Evolutionary conservation across 2,329 filamentous ascomycete species (phyloP), one percentile per base, ranked within the genome.

Genomic region (Epichloe hybrida): DNA sequence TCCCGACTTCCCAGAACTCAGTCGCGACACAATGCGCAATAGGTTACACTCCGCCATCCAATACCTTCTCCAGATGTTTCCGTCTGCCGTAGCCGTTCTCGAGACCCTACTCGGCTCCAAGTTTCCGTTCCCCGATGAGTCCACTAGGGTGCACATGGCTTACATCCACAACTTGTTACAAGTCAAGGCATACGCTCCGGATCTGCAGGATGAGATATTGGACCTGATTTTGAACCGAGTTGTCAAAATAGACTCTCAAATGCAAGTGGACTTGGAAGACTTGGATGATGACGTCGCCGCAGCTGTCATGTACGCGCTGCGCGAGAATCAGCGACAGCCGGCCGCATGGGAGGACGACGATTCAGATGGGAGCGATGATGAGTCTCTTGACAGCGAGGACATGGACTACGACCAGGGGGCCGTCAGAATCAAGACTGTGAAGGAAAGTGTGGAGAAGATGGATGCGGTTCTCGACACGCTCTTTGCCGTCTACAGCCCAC

Each of bases 161-260:
- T 98, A 94, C 61, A 84, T 95, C 52, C 77, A 84, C 59, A 95
- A 97, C 62, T 72, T 97, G 9, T 72, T 97, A 27, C 79, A 76
- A 52, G 72, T 97, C 36, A 82, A 85, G 49, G 75, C 81, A 46
- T 95, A 95, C 62, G 80, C 85, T 1, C 83, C 88, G 0, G 83
- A 86, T 53, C 70, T 96, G 37, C 83, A 84, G 54, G 80, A 84
- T 7, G 86, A 94, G 54, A 81, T 97, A 23, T 76, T 95, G 55
- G 83, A 88, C 51, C 71, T 95, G 12, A 84, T 97, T 46, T 84
- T 89, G 41, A 86, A 91, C 58, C 83, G 87, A 55, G 75, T 97
- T 7, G 88, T 97, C 61, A 93, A 93, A 67, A 87, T 97, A 52
- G 93, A 98, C 63, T 88, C 95, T 1, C 87, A 96, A 63, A 93